These are phyloP conservation scores for Oryza nivara DNA, from an alignment of 176 grass and related monocot species.

Conservation along the genomic window DNA sequence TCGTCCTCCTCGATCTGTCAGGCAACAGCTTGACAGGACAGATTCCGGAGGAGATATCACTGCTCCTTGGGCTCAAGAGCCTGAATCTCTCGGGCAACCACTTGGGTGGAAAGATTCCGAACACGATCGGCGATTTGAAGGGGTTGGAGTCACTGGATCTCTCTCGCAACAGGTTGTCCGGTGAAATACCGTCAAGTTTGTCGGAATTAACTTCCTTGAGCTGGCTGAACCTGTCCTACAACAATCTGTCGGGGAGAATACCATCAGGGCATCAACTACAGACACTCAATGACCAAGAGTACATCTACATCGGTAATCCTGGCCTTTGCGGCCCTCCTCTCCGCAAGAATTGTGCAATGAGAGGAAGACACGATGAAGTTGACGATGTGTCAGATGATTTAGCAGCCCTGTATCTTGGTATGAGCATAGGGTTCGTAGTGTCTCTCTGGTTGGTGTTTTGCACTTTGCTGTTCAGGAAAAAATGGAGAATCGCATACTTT, in stretches of 20 bases:
- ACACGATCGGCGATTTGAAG: neutral
- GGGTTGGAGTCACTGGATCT: slow-evolving; percentile 32
- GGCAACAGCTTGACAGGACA: slow-evolving; percentile 24
- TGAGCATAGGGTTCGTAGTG: neutral
- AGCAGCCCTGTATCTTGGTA: neutral
- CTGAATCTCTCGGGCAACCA: slow-evolving; percentile 33
- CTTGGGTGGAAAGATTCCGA: slow-evolving; percentile 15
- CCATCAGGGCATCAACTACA: slow-evolving; percentile 38
- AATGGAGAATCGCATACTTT: slow-evolving; percentile 1
- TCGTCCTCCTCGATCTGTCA: slow-evolving; percentile 33
- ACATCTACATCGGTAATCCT: slow-evolving; percentile 25
- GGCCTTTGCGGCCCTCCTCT: slow-evolving; percentile 33
- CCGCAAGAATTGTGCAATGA: neutral
- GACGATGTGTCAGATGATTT: neutral
- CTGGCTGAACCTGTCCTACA: slow-evolving; percentile 46
- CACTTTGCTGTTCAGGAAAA: neutral
- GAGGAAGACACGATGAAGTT: neutral
- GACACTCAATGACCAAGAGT: slow-evolving; percentile 19
- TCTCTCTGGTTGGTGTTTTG: slow-evolving; percentile 13
- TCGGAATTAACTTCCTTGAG: slow-evolving; percentile 24
- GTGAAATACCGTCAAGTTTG: slow-evolving; percentile 12
- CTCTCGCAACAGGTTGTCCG: slow-evolving; percentile 21
- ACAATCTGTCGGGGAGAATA: slow-evolving; percentile 49
- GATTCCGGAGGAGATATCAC: slow-evolving; percentile 3
- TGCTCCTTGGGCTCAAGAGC: slow-evolving; percentile 7